phyloP scores from a whole-genome alignment of 805 yeast genomes.

The Candida sonorensis region DNA sequence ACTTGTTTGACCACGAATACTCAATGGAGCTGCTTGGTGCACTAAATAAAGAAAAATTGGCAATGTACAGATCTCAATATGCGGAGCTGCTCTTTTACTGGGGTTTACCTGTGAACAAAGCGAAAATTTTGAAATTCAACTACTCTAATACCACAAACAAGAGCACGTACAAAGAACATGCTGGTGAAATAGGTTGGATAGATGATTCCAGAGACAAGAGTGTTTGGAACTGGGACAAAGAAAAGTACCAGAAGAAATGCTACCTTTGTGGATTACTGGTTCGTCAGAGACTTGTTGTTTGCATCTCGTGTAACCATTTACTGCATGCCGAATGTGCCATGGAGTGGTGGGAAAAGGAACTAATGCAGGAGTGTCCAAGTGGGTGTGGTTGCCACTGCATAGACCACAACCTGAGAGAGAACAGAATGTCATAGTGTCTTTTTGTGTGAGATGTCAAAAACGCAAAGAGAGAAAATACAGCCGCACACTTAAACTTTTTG shows the following conservation, averaged over 20 bases:
- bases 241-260: conserved; percentile 38
- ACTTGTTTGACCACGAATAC: conserved; percentile 37
- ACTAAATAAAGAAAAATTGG: conserved; percentile 30
- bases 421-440: too few species aligned
- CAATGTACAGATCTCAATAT: conserved; percentile 54
- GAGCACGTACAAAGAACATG: conserved; percentile 16
- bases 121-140: conserved; percentile 71
- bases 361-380: conserved; percentile 57
- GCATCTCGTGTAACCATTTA: conserved; percentile 72
- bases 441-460: too few species aligned
- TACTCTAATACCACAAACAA: conserved; percentile 18
- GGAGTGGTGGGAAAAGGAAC: conserved; percentile 62
- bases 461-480: too few species aligned
- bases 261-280: conserved; percentile 59
- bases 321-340: conserved; percentile 73
- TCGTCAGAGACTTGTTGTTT: conserved; percentile 53
- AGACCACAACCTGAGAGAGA: conserved; percentile 14
- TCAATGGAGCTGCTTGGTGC: conserved; percentile 34
- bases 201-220: conserved; percentile 12
- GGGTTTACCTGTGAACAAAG: conserved; percentile 78
- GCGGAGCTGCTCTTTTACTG: conserved; percentile 72
- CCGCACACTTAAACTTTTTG: too few species aligned
- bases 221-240: conserved; percentile 9
- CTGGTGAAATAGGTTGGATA: conserved; percentile 25
- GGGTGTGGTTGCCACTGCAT: conserved; percentile 83